Evolutionary conservation across 257 asterid species (phyloP).

Genomic region (Nicotiana noctiflora): DNA sequence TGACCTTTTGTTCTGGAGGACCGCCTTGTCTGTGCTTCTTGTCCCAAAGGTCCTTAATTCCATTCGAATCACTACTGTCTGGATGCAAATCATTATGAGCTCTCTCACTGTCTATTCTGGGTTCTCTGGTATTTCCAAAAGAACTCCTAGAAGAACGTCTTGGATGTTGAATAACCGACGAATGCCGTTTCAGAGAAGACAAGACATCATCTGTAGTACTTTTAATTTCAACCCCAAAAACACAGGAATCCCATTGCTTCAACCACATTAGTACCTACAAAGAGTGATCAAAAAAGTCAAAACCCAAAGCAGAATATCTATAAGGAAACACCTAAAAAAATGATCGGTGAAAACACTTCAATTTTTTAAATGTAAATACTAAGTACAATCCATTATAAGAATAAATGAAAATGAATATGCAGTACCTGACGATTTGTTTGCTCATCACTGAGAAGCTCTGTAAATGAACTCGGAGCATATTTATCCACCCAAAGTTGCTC

Average conservation of each 20-base stretch:
- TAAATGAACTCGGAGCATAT: constrained; percentile 91
- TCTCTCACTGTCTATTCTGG: constrained; percentile 34
- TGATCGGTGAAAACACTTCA: not conserved
- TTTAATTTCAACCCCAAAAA: constrained; percentile 83
- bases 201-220: constrained; percentile 81
- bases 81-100: constrained; percentile 33
- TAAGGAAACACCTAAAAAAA: not conserved
- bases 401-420: constrained; percentile 16
- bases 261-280: constrained; percentile 90
- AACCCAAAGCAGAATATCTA: not conserved
- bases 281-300: constrained; percentile 15
- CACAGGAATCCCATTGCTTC: constrained; percentile 97
- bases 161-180: constrained; percentile 49
- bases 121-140: constrained; percentile 36
- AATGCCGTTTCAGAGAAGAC: constrained; percentile 81
- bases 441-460: constrained; percentile 97
- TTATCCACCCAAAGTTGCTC: constrained; percentile 98
- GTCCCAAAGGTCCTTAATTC: constrained; percentile 50
- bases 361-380: not conserved
- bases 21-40: constrained; percentile 48
- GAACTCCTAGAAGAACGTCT: constrained; percentile 45
- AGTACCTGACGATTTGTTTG: constrained; percentile 94
- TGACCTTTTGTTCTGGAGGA: constrained; percentile 90
- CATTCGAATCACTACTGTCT: constrained; percentile 41
- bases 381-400: constrained; percentile 8